Evolutionary conservation across 2,329 filamentous ascomycete genomes (phyloP).

Genomic region (Pseudophaeomoniella oleicola): DNA sequence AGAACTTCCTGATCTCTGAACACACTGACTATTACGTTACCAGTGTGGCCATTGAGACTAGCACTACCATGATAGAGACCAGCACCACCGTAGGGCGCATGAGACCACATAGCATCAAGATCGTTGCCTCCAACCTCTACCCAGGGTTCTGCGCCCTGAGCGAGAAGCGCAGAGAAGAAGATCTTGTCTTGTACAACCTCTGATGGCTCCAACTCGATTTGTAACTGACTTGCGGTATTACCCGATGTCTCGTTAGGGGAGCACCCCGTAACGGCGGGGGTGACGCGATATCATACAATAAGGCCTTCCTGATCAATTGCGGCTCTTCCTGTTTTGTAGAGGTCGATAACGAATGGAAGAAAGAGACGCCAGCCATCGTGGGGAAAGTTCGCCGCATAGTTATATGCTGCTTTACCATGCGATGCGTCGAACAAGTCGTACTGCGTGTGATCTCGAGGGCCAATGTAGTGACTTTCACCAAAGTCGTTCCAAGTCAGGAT

Average conservation of each 20-base stretch:
- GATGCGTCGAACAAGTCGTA: constrained; percentile 29
- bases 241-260: constrained; percentile 18
- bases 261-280: constrained; percentile 16
- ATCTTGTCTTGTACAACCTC: constrained; percentile 17
- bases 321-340: constrained; percentile 29
- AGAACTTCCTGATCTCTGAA: too few species aligned
- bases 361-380: constrained; percentile 37
- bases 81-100: constrained; percentile 14
- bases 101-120: constrained; percentile 12
- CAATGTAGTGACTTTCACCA: constrained; percentile 44
- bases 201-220: constrained; percentile 13
- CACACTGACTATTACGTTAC: constrained; percentile 15
- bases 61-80: constrained; percentile 21
- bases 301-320: constrained; percentile 9
- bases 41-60: constrained; percentile 11
- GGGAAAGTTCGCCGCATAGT: constrained; percentile 33
- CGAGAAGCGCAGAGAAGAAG: constrained; percentile 15
- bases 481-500: constrained; percentile 43
- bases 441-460: too few species aligned
- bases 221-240: constrained; percentile 17
- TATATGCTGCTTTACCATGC: constrained; percentile 29
- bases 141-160: constrained; percentile 13
- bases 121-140: constrained; percentile 18
- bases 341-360: constrained; percentile 35
- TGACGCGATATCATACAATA: constrained; percentile 19